A percentile compares a stretch with the other conserved stretches of the same genome.
phyloP scores from a whole-genome alignment of 106 monocot species.

The Iris macrosiphon region DNA sequence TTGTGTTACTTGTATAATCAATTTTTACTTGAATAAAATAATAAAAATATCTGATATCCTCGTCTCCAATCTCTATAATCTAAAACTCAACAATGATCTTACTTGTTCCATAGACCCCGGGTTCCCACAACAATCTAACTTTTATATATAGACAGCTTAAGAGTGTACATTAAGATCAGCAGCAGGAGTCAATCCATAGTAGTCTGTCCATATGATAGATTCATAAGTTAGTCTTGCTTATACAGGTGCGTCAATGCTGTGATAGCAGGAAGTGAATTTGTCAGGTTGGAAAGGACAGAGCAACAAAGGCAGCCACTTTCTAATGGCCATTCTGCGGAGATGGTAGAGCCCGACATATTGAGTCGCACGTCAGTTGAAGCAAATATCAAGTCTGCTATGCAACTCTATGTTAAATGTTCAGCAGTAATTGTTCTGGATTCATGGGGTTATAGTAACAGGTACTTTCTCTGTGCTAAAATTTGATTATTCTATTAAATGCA shows the following conservation, averaged over 20 bases:
- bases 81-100: no score
- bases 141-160: no score
- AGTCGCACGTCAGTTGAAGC: slow-evolving; percentile 52
- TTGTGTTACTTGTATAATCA: no score
- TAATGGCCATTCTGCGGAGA: slow-evolving; percentile 48
- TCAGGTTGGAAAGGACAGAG: slow-evolving; percentile 54
- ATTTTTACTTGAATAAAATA: no score
- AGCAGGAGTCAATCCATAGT: no score
- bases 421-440: slow-evolving; percentile 66
- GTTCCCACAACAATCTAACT: no score
- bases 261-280: slow-evolving; percentile 69
- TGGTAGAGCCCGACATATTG: slow-evolving; percentile 39
- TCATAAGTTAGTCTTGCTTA: background rate
- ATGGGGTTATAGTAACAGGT: slow-evolving; percentile 72
- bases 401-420: slow-evolving; percentile 72
- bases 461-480: no score
- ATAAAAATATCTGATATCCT: no score
- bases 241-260: slow-evolving; percentile 82
- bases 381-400: slow-evolving; percentile 89
- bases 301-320: slow-evolving; percentile 43
- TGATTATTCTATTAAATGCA: no score
- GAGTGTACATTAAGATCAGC: no score
- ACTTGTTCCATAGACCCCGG: no score
- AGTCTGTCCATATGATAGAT: background rate
- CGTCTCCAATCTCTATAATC: no score